Evolutionary conservation across 202 grass and related monocot genomes (phyloP), one percentile per base, ranked within the genome.

Genomic region (Saccharum hybrid): DNA sequence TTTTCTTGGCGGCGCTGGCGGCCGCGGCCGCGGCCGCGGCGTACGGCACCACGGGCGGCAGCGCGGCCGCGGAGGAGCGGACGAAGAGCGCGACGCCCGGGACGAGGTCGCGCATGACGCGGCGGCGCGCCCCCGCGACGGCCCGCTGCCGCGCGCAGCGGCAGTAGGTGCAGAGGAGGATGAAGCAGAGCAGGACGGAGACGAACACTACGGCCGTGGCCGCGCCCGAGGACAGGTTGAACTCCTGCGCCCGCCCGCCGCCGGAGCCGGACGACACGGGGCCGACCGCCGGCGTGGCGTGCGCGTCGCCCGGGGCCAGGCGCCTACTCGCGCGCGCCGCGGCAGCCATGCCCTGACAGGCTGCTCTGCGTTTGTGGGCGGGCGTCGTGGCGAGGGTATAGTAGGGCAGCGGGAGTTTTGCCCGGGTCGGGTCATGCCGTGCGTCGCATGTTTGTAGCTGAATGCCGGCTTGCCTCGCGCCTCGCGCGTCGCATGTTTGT

Each of bases 101-200:
- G 72, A 81, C 65, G n/a, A 83, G 52, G 36, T 75, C 79, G 39
- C 77, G 86, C 84, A 72, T 79, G 76, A 83, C 72, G 19, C 77
- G 87, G 70, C 54, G 40, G 46, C 81, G 85, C 22, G 71, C 70
- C 7, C 23, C 59, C 11, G 78, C 56, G 15, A 83, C 64, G 69
- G 84, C 67, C 6, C 83, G 74, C 75, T 84, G 84, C 49, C 81
- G 73, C n/a, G 82, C 72, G 81, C 84, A 90, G 84, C 84, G 77
- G 78, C 84, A 92, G 82, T 92, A 94, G 77, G 82, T 81, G 86
- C 92, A 91, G 63, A 94, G 84, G 37, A 94, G 75, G 75, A 94
- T 84, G 86, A 92, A 91, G 89, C 78, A 89, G 68, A 90, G 69
- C 31, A 91, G 0, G 74, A 86, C 75, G 78, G 87, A 90, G 69